Conservation (phyloP, 192 early-diverging fungal species). For the Chytriomyces confervae region DNA sequence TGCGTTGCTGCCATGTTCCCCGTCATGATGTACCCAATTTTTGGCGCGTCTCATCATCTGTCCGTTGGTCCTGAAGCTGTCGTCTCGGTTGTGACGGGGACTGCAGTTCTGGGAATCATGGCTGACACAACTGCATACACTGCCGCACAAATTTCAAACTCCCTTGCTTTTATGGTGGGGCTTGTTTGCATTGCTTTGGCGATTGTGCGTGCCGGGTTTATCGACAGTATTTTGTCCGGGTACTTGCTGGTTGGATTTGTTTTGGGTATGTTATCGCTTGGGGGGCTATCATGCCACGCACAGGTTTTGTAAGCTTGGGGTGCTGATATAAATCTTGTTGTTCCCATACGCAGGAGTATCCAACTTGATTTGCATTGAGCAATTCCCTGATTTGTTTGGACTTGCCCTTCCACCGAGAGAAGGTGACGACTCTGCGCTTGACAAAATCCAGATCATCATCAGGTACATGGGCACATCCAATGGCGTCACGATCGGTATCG, state of each 20-base stretch:
- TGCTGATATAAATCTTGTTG: too few relatives aligned
- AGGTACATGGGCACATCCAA: background rate
- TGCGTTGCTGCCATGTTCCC: slow-evolving; percentile 48
- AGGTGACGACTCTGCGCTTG: slow-evolving; percentile 15
- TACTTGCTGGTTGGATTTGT: slow-evolving; percentile 42
- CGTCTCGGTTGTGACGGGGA: slow-evolving; percentile 2
- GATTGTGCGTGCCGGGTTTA: slow-evolving; percentile 45
- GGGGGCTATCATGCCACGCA: too few relatives aligned
- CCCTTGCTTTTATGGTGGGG: slow-evolving; percentile 46
- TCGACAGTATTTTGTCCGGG: slow-evolving; percentile 50
- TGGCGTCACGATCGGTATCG: slow-evolving; percentile 16
- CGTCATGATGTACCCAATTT: slow-evolving; percentile 44
- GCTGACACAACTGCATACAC: background rate
- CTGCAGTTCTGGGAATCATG: background rate
- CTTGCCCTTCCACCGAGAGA: background rate
- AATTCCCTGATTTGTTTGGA: slow-evolving; percentile 40
- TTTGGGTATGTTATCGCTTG: background rate
- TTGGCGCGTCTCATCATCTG: slow-evolving; percentile 49
- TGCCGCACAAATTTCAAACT: slow-evolving; percentile 33
- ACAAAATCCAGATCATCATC: slow-evolving; percentile 37
- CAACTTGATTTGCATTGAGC: slow-evolving; percentile 44
- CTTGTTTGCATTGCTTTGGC: slow-evolving; percentile 35
- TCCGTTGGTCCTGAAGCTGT: slow-evolving; percentile 38
- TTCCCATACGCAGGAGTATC: slow-evolving; percentile 10
- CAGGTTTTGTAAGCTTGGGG: background rate